A percentile compares a stretch with the other conserved stretches of the same genome.
These are phyloP conservation scores for Cyclocybe cylindracea DNA, from an alignment of 768 basidiomycete species.

Conservation along the genomic window DNA sequence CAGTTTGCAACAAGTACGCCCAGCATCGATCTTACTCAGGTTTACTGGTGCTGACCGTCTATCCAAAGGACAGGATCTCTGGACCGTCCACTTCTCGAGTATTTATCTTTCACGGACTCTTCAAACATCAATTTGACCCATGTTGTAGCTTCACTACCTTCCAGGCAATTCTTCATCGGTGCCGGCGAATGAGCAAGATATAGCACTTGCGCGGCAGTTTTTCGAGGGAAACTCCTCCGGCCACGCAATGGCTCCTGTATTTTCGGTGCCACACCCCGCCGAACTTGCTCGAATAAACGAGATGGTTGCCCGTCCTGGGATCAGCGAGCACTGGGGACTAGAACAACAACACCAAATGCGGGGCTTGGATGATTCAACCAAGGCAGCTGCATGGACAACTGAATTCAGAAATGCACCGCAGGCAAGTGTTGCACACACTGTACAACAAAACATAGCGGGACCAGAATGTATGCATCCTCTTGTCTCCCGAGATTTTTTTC, in stretches of 20 bases:
- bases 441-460: constrained; percentile 34
- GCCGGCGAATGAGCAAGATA: constrained; percentile 63
- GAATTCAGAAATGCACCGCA: constrained; percentile 48
- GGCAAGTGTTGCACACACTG: constrained; percentile 22
- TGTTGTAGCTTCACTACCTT: constrained; percentile 69
- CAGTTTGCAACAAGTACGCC: constrained; percentile 79
- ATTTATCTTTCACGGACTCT: constrained; percentile 17
- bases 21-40: not conserved
- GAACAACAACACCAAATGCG: constrained; percentile 47
- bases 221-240: constrained; percentile 53
- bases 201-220: constrained; percentile 77
- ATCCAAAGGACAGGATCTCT: constrained; percentile 65
- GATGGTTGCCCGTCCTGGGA: constrained; percentile 31
- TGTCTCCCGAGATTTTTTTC: not conserved
- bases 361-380: constrained; percentile 31
- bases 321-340: constrained; percentile 55
- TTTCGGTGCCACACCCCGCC: constrained; percentile 30
- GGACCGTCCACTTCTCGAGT: constrained; percentile 76
- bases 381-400: constrained; percentile 49
- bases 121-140: not conserved
- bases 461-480: constrained; percentile 39
- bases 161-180: constrained; percentile 52
- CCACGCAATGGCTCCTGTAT: constrained; percentile 31
- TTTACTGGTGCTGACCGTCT: constrained; percentile 6
- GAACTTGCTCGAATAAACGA: constrained; percentile 34